phyloP scores from a whole-genome alignment of 805 yeast genomes.

The Komagataella phaffii region DNA sequence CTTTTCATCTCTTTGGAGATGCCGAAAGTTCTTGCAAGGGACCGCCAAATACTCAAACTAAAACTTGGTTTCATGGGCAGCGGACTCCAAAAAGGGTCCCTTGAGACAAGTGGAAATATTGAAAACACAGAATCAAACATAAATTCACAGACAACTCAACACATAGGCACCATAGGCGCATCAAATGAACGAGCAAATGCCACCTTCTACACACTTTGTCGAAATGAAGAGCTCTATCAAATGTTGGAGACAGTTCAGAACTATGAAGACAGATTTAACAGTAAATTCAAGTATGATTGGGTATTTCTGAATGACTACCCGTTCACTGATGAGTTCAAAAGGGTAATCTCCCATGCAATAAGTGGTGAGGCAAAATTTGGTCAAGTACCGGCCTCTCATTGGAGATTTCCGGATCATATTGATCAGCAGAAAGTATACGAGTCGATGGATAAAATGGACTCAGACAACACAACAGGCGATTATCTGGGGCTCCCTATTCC shows the following conservation, averaged over 20 bases:
- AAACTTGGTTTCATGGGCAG: neutral
- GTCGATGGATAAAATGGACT: constrained; percentile 25
- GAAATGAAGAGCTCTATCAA: constrained; percentile 48
- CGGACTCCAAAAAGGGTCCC: neutral
- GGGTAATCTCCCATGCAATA: constrained; percentile 31
- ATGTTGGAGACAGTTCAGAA: constrained; percentile 46
- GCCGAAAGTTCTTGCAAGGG: neutral
- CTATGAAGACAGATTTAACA: constrained; percentile 56
- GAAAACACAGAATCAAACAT: neutral
- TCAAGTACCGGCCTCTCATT: constrained; percentile 41
- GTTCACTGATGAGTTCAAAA: constrained; percentile 43
- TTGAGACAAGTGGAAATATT: neutral
- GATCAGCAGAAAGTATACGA: constrained; percentile 31
- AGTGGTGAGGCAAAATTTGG: constrained; percentile 57
- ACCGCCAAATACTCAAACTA: neutral
- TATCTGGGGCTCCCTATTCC: constrained; percentile 1
- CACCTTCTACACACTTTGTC: constrained; percentile 55
- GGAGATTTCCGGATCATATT: constrained; percentile 58
- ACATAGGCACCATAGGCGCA: neutral
- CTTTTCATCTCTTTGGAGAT: neutral
- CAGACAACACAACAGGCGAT: constrained; percentile 7
- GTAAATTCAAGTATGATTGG: constrained; percentile 59
- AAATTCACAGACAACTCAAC: neutral
- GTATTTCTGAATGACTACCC: constrained; percentile 62
- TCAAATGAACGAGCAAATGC: constrained; percentile 32